Evolutionary conservation across 352 stramenopile species (phyloP).

Genomic region (Phytophthora gonapodyides): DNA sequence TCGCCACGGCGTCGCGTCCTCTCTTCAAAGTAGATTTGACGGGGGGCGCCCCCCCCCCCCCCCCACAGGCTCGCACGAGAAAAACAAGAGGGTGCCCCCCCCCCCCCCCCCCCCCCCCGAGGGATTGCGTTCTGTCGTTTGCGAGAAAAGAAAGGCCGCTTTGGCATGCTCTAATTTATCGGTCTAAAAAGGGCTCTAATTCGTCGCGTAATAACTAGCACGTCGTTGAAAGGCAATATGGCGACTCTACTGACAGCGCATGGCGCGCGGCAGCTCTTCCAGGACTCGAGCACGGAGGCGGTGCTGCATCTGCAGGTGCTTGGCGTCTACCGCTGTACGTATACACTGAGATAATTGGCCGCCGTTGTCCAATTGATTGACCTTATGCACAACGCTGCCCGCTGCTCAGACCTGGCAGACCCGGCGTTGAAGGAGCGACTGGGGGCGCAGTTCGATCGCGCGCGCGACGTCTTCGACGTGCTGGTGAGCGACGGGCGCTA

Average conservation of each 20-base stretch:
- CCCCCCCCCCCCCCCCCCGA: no score
- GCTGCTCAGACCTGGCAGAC: slow-evolving; percentile 51
- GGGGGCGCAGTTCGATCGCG: slow-evolving; percentile 14
- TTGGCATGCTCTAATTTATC: no score
- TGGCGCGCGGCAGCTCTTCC: slow-evolving; percentile 40
- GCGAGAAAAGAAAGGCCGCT: no score
- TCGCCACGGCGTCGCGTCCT: no score
- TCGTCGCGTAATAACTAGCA: no score
- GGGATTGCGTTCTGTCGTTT: no score
- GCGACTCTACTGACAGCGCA: slow-evolving; percentile 39
- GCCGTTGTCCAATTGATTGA: not conserved
- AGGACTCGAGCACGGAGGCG: not conserved
- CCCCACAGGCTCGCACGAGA: no score
- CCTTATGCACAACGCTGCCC: not conserved
- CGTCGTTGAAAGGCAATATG: no score
- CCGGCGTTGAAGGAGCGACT: slow-evolving; percentile 47
- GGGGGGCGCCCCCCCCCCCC: no score
- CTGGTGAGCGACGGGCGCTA: slow-evolving; percentile 61
- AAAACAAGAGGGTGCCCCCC: no score
- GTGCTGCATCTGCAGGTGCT: slow-evolving; percentile 55
- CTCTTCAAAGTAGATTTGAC: no score
- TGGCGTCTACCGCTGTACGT: slow-evolving; percentile 60
- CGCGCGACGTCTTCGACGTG: slow-evolving; percentile 61
- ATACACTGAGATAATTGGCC: not conserved
- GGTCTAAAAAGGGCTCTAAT: no score